Conservation (phyloP, 305 asterid genomes). For the Coffea humblotiana region DNA sequence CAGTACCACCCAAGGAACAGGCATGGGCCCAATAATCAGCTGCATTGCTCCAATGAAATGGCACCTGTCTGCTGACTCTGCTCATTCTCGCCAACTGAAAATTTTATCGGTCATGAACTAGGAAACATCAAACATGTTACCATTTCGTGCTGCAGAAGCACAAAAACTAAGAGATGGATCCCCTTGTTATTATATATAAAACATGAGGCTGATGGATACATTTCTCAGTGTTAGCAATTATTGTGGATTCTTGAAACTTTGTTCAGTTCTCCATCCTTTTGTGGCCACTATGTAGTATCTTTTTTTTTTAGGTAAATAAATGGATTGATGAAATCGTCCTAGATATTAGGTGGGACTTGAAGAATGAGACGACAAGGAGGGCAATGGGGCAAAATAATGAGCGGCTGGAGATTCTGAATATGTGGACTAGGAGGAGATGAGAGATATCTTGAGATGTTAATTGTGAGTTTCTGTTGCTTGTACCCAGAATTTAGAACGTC, state of each 20-base stretch:
- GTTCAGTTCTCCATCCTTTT: not conserved
- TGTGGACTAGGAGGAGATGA: not conserved
- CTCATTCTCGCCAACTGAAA: not conserved
- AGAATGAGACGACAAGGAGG: not conserved
- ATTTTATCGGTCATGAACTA: not conserved
- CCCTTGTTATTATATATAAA: not conserved
- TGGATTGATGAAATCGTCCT: not conserved
- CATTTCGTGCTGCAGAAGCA: not conserved
- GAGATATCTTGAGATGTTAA: not conserved
- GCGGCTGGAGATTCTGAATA: not conserved
- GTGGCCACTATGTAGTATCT: not conserved
- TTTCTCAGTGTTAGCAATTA: not conserved
- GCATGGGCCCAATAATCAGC: not conserved
- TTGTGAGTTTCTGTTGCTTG: not conserved
- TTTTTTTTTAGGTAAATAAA: not conserved
- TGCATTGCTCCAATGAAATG: not conserved
- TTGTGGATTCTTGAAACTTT: not conserved
- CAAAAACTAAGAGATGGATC: not conserved
- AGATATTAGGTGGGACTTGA: not conserved
- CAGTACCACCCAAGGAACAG: not conserved
- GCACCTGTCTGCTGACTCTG: not conserved
- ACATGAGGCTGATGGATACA: not conserved
- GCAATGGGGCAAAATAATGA: not conserved
- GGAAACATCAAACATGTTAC: not conserved
- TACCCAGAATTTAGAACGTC: not conserved